Evolutionary conservation across 768 basidiomycete genomes (phyloP).

Genomic region (Agrocybe praecox): DNA sequence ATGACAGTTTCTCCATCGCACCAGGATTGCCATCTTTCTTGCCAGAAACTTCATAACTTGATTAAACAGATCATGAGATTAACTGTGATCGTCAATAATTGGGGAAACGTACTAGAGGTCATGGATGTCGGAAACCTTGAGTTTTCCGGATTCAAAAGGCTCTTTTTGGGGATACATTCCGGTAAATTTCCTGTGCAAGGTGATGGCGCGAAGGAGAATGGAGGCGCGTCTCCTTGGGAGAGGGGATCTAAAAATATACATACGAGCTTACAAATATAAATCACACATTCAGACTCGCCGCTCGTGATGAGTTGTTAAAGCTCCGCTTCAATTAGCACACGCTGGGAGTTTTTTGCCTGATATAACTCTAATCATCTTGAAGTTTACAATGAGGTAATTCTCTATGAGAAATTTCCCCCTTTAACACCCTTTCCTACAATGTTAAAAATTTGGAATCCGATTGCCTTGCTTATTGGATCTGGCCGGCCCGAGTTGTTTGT

Average conservation of each 20-base stretch:
- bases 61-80: constrained; percentile 4
- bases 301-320: too few relatives aligned
- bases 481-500: constrained; percentile 2
- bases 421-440: too few relatives aligned
- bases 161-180: constrained; percentile 67
- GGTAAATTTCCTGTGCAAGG: constrained; percentile 8
- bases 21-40: constrained; percentile 79
- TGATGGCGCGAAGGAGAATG: neutral
- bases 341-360: too few relatives aligned
- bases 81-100: neutral
- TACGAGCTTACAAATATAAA: too few relatives aligned
- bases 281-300: too few relatives aligned
- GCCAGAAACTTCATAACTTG: constrained; percentile 83
- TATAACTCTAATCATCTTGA: too few relatives aligned
- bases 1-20: constrained; percentile 23
- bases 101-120: constrained; percentile 60
- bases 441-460: too few relatives aligned
- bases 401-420: too few relatives aligned
- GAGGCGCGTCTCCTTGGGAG: too few relatives aligned
- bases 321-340: too few relatives aligned
- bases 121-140: constrained; percentile 78
- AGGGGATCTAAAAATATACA: too few relatives aligned
- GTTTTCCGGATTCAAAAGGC: constrained; percentile 63
- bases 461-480: neutral
- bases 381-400: too few relatives aligned